Conservation (phyloP, 129 eudicot species). For the Glebionis coronaria region DNA sequence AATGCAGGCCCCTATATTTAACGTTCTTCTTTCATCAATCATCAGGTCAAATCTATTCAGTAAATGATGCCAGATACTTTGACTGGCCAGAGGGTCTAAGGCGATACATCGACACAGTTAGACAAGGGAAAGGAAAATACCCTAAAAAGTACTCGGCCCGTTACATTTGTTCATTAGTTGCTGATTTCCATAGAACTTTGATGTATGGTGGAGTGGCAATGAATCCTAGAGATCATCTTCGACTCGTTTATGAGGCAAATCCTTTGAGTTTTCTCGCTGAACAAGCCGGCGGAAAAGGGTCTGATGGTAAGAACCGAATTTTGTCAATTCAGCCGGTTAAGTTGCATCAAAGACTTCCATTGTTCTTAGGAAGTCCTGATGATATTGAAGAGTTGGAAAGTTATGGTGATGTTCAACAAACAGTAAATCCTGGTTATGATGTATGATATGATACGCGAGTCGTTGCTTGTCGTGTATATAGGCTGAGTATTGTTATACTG, state of each 20-base stretch:
- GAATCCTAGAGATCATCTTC: slow-evolving; percentile 98
- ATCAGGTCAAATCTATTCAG: slow-evolving; percentile 96
- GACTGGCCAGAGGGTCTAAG: slow-evolving; percentile 98
- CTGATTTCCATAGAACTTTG: slow-evolving; percentile 93
- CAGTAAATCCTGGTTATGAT: slow-evolving; percentile 93
- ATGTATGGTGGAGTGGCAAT: slow-evolving; percentile 92
- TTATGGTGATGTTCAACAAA: slow-evolving; percentile 92
- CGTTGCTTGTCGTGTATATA: neutral
- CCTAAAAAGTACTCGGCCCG: slow-evolving; percentile 95
- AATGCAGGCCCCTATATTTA: neutral
- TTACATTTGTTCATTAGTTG: slow-evolving; percentile 91
- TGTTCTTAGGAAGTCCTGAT: slow-evolving; percentile 81
- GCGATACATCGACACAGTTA: slow-evolving; percentile 76
- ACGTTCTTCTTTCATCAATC: slow-evolving; percentile 14
- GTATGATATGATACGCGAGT: slow-evolving; percentile 36
- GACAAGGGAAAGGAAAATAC: slow-evolving; percentile 88
- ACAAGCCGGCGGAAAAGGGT: slow-evolving; percentile 94
- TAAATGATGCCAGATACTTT: slow-evolving; percentile 96
- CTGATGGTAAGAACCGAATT: slow-evolving; percentile 79
- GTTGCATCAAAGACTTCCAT: slow-evolving; percentile 90
- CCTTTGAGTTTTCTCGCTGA: slow-evolving; percentile 84
- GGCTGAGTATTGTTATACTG: neutral
- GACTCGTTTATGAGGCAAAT: slow-evolving; percentile 91
- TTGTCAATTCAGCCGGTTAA: slow-evolving; percentile 78
- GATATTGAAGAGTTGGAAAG: slow-evolving; percentile 98